A percentile compares a stretch with the other conserved stretches of the same genome.
phyloP scores from a whole-genome alignment of 371 early-diverging fungal species.

The Lichtheimia ramosa region DNA sequence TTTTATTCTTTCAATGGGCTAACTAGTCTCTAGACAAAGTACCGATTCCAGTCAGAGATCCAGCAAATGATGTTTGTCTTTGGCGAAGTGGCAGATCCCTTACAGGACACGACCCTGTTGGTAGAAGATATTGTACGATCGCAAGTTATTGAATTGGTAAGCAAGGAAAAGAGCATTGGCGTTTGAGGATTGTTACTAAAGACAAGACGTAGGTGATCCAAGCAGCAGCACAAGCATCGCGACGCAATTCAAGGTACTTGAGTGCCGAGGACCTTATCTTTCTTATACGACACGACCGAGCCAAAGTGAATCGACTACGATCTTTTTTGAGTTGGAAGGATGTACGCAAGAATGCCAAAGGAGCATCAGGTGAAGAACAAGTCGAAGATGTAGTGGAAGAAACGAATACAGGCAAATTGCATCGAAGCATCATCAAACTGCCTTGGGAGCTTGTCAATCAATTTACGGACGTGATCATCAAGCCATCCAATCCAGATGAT shows the following conservation, averaged over 20 bases:
- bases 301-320: conserved; percentile 87
- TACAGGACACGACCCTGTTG: conserved; percentile 81
- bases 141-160: conserved; percentile 92
- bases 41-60: conserved; percentile 71
- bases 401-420: conserved; percentile 61
- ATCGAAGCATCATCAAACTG: conserved; percentile 80
- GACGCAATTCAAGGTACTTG: conserved; percentile 80
- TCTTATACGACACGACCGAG: conserved; percentile 92
- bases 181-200: not conserved
- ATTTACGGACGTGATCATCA: conserved; percentile 67
- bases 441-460: conserved; percentile 89
- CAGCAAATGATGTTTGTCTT: conserved; percentile 99
- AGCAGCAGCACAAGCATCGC: conserved; percentile 83
- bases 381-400: conserved; percentile 75
- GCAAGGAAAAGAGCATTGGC: conserved; percentile 1
- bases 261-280: conserved; percentile 95
- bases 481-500: conserved; percentile 62
- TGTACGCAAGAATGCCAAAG: conserved; percentile 89
- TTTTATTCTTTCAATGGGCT: too few relatives aligned
- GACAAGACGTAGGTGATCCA: conserved; percentile 63
- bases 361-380: conserved; percentile 60
- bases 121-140: conserved; percentile 95
- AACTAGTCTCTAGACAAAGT: conserved; percentile 14
- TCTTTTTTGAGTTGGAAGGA: conserved; percentile 96
- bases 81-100: conserved; percentile 92